Conservation (phyloP, 2,329 filamentous ascomycete species). For the Chrysoporthe cubensis region DNA sequence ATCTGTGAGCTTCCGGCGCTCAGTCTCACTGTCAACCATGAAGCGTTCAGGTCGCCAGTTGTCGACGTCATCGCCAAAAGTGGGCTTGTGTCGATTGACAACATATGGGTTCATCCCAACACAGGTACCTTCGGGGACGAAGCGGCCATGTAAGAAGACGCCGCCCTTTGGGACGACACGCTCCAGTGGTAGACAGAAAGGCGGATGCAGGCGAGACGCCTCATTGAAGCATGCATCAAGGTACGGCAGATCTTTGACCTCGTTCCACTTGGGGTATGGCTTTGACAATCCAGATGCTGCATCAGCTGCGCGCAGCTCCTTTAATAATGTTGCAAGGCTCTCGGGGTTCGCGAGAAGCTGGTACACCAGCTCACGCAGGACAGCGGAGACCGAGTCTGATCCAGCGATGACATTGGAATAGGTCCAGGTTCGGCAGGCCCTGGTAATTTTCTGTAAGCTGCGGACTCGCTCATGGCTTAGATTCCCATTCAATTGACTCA, state of each 20-base stretch:
- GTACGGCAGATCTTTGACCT: slow-evolving; percentile 36
- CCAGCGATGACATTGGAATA: slow-evolving; percentile 35
- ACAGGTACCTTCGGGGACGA: slow-evolving; percentile 57
- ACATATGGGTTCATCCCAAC: slow-evolving; percentile 55
- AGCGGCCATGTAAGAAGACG: slow-evolving; percentile 51
- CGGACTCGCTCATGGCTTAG: slow-evolving; percentile 25
- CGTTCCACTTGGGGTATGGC: slow-evolving; percentile 36
- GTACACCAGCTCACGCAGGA: slow-evolving; percentile 37
- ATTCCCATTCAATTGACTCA: background rate
- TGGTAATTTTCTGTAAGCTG: background rate
- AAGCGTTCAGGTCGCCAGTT: slow-evolving; percentile 55
- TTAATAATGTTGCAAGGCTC: slow-evolving; percentile 33
- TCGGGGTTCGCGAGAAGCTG: slow-evolving; percentile 35
- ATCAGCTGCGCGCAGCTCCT: slow-evolving; percentile 36
- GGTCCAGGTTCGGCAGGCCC: slow-evolving; percentile 8
- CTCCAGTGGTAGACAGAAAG: slow-evolving; percentile 33
- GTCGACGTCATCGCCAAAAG: slow-evolving; percentile 62
- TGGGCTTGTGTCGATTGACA: slow-evolving; percentile 57
- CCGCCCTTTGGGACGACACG: slow-evolving; percentile 34
- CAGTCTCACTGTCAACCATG: slow-evolving; percentile 29
- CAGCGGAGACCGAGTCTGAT: slow-evolving; percentile 36
- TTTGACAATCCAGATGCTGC: slow-evolving; percentile 27
- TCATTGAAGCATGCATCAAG: slow-evolving; percentile 31
- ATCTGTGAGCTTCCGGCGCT: slow-evolving; percentile 9
- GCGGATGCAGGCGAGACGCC: slow-evolving; percentile 27